A percentile compares a stretch with the other conserved stretches of the same genome.
phyloP scores from a whole-genome alignment of 192 early-diverging fungal genomes.

The Coemansia sp. region DNA sequence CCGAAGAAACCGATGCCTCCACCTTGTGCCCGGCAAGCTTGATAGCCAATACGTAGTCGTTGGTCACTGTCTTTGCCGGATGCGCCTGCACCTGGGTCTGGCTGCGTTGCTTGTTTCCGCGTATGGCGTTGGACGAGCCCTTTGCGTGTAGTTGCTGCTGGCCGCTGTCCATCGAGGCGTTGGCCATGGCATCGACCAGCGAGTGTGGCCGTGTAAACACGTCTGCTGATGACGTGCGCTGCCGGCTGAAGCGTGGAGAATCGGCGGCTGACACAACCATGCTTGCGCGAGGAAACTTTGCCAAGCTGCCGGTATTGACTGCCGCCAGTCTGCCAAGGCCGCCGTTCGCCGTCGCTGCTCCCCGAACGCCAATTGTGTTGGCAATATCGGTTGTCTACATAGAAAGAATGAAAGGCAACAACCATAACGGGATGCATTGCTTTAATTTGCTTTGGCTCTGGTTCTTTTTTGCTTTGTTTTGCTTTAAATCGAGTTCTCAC shows the following conservation, averaged over 20 bases:
- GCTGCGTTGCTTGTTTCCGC: slow-evolving; percentile 9
- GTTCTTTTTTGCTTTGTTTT: background rate
- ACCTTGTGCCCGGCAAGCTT: slow-evolving; percentile 37
- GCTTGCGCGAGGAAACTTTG: slow-evolving; percentile 23
- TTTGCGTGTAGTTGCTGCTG: slow-evolving; percentile 26
- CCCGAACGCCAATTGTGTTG: background rate
- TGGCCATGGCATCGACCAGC: slow-evolving; percentile 11
- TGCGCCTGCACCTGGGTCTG: slow-evolving; percentile 6
- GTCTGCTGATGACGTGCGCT: slow-evolving; percentile 35
- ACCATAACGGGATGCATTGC: background rate
- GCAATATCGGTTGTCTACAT: background rate
- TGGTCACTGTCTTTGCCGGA: slow-evolving; percentile 13
- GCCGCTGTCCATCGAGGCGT: background rate
- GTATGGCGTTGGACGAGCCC: slow-evolving; percentile 26
- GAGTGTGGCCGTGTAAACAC: slow-evolving; percentile 18
- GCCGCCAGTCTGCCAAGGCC: slow-evolving; percentile 4
- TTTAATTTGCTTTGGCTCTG: background rate
- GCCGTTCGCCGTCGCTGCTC: background rate
- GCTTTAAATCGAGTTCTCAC: background rate
- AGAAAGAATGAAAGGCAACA: background rate
- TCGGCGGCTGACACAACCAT: slow-evolving; percentile 23
- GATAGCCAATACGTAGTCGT: slow-evolving; percentile 29
- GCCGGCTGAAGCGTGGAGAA: slow-evolving; percentile 20
- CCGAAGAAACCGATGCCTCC: slow-evolving; percentile 34
- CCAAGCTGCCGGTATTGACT: slow-evolving; percentile 9